Percentiles rank a stretch among this genome's conserved stretches.
Conservation (phyloP, 1,284 basidiomycete species). For the Trametes pubescens region DNA sequence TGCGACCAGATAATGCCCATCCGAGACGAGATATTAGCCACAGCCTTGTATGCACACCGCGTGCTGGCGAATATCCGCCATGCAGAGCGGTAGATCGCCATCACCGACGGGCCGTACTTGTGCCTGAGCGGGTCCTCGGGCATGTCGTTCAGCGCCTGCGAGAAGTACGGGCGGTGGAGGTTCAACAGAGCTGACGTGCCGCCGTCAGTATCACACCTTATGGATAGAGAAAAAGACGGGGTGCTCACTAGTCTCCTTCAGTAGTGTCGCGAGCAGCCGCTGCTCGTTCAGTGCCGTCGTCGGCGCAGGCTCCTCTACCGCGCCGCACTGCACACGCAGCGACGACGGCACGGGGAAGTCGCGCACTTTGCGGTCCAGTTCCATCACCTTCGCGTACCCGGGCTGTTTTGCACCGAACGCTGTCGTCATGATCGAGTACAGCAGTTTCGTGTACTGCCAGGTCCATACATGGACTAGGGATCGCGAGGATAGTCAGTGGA, state of each 20-base stretch:
- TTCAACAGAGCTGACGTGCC: conserved; percentile 63
- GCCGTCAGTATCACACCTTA: background rate
- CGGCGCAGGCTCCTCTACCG: conserved; percentile 32
- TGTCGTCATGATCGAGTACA: conserved; percentile 59
- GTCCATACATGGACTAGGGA: conserved; percentile 62
- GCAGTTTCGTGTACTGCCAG: conserved; percentile 58
- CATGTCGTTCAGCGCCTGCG: conserved; percentile 66
- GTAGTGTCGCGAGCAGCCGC: conserved; percentile 55
- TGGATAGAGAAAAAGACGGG: background rate
- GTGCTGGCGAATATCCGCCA: conserved; percentile 66
- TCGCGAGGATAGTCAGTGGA: background rate
- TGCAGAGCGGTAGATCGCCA: conserved; percentile 74
- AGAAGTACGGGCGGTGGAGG: conserved; percentile 73
- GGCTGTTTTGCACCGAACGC: conserved; percentile 64
- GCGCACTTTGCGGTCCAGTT: conserved; percentile 51
- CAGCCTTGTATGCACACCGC: conserved; percentile 48
- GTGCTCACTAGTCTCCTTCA: conserved; percentile 65
- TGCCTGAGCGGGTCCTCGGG: conserved; percentile 65
- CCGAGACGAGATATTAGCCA: conserved; percentile 53
- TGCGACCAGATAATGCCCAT: conserved; percentile 66
- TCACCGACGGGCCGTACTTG: conserved; percentile 70
- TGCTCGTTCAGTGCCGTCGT: conserved; percentile 46
- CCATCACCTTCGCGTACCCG: conserved; percentile 52
- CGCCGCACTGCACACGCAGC: conserved; percentile 51
- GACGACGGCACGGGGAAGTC: conserved; percentile 59